phyloP scores from a whole-genome alignment of 345 rosid species.

The Microcos paniculata region DNA sequence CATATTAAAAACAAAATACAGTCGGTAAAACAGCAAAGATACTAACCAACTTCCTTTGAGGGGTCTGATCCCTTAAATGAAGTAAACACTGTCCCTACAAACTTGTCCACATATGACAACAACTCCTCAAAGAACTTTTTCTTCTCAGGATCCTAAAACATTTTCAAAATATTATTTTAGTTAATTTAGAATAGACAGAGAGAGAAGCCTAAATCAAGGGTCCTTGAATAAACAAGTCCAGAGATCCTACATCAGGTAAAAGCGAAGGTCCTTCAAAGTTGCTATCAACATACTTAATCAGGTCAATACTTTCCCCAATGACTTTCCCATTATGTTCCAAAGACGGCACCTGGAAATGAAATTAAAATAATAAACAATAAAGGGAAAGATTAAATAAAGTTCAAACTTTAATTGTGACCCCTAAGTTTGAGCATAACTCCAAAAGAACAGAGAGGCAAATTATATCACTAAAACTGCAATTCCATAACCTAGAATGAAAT shows the following conservation, averaged over 20 bases:
- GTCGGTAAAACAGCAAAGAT: neutral
- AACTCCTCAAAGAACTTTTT: slow-evolving; percentile 62
- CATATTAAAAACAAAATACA: neutral
- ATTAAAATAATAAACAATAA: neutral
- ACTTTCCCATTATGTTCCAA: slow-evolving; percentile 89
- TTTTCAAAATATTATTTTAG: slow-evolving; percentile 11
- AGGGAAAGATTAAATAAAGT: neutral
- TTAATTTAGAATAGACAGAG: neutral
- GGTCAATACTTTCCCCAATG: slow-evolving; percentile 84
- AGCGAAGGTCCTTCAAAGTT: slow-evolving; percentile 88
- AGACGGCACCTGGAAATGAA: slow-evolving; percentile 64
- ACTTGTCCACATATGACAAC: slow-evolving; percentile 57
- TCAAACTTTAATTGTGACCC: neutral
- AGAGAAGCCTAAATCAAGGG: neutral
- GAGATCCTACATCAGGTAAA: slow-evolving; percentile 50
- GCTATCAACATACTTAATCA: slow-evolving; percentile 71
- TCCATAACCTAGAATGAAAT: neutral
- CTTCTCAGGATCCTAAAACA: slow-evolving; percentile 64
- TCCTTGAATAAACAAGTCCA: neutral
- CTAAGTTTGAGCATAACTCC: neutral
- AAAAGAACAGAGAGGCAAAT: neutral
- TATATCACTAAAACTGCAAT: neutral
- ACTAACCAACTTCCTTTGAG: slow-evolving; percentile 53
- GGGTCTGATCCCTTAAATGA: slow-evolving; percentile 66
- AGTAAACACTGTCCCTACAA: slow-evolving; percentile 30